Conservation (phyloP, 352 stramenopile genomes). For the Globisporangium parvum region DNA sequence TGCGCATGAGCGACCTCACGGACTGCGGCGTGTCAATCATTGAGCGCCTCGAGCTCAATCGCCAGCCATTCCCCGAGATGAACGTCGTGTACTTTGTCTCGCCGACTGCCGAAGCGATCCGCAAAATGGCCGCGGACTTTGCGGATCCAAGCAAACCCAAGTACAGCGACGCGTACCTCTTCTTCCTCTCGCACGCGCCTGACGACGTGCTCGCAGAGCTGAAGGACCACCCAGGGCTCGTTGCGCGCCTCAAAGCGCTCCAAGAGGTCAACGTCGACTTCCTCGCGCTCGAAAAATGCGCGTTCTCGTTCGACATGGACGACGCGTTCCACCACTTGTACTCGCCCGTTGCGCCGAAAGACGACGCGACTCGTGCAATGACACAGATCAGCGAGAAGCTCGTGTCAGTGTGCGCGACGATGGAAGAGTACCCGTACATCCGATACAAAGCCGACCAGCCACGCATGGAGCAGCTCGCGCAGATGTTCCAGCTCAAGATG, state of each 20-base stretch:
- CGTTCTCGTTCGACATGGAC: conserved; percentile 93
- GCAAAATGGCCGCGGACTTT: conserved; percentile 85
- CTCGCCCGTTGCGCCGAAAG: conserved; percentile 43
- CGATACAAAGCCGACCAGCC: conserved; percentile 82
- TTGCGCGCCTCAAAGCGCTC: conserved; percentile 81
- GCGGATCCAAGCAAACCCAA: conserved; percentile 71
- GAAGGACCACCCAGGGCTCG: conserved; percentile 74
- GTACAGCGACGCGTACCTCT: conserved; percentile 92
- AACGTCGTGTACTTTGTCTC: conserved; percentile 94
- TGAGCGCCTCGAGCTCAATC: conserved; percentile 92
- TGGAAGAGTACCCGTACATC: conserved; percentile 97
- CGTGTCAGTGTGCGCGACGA: conserved; percentile 94
- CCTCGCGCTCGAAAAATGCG: conserved; percentile 90
- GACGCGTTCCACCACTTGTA: conserved; percentile 75
- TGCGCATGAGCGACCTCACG: conserved; percentile 98
- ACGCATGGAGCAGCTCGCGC: conserved; percentile 85
- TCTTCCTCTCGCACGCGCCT: conserved; percentile 87
- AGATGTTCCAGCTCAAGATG: conserved; percentile 93
- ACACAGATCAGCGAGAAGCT: conserved; percentile 86
- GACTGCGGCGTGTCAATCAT: conserved; percentile 95
- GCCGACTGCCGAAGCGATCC: conserved; percentile 81
- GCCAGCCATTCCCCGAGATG: conserved; percentile 96
- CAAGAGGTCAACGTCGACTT: conserved; percentile 97
- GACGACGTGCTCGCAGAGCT: conserved; percentile 81
- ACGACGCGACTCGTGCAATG: conserved; percentile 35